phyloP scores from a whole-genome alignment of 1,284 basidiomycete genomes.

The Marasmius sp. region DNA sequence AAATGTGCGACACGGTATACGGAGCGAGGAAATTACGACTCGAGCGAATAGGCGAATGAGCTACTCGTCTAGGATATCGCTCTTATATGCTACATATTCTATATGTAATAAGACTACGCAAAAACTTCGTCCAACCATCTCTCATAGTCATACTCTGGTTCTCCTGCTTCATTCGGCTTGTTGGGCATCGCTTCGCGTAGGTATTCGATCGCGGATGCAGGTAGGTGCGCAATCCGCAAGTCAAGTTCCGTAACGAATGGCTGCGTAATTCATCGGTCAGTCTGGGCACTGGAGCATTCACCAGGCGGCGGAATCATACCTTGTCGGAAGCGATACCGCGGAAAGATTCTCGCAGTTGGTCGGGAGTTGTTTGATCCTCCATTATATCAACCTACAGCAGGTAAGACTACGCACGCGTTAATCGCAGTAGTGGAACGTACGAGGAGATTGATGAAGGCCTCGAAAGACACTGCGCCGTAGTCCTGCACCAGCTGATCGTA shows the following conservation, averaged over 20 bases:
- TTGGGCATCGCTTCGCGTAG: constrained; percentile 76
- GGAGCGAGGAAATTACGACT: neutral
- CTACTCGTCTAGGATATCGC: neutral
- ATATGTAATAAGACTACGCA: constrained; percentile 32
- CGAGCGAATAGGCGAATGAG: neutral
- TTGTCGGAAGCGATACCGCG: constrained; percentile 90
- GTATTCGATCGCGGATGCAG: constrained; percentile 79
- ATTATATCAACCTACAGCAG: constrained; percentile 84
- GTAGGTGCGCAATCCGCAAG: constrained; percentile 84
- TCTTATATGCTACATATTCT: neutral
- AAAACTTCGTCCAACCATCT: constrained; percentile 79
- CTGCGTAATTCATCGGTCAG: constrained; percentile 40
- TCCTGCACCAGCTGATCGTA: constrained; percentile 81
- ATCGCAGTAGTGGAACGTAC: constrained; percentile 40
- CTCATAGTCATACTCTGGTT: constrained; percentile 75
- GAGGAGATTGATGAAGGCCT: constrained; percentile 93
- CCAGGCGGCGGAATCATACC: constrained; percentile 37
- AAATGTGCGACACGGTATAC: neutral
- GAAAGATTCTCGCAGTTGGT: constrained; percentile 93
- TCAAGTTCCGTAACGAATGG: constrained; percentile 94
- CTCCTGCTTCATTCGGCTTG: constrained; percentile 50
- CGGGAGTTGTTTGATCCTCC: constrained; percentile 92
- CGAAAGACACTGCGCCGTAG: constrained; percentile 89
- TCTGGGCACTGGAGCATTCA: no score
- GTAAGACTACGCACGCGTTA: neutral